These are phyloP conservation scores for Madurella fahalii DNA, from an alignment of 2,329 filamentous ascomycete genomes.

Conservation along the genomic window DNA sequence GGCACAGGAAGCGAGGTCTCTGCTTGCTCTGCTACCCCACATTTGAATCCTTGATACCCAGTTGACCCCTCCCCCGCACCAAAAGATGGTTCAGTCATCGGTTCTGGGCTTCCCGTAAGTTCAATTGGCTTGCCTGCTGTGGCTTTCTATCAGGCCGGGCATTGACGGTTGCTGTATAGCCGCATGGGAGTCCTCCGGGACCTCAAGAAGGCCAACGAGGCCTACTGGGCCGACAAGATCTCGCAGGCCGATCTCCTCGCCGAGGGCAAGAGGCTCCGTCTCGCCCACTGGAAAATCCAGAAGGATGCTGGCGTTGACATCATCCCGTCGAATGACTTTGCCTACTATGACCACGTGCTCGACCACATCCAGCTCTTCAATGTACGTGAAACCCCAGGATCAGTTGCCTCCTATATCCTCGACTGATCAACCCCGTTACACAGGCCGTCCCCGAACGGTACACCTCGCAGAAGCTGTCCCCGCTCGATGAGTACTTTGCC, in stretches of 20 bases:
- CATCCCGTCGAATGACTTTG: constrained; percentile 99
- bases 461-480: constrained; percentile 80
- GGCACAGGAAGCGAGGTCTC: constrained; percentile 18
- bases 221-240: constrained; percentile 94
- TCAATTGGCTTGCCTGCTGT: constrained; percentile 32
- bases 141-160: constrained; percentile 49
- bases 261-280: constrained; percentile 94
- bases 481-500: constrained; percentile 96
- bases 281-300: constrained; percentile 99
- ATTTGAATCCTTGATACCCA: constrained; percentile 15
- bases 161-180: constrained; percentile 45
- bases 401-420: constrained; percentile 15
- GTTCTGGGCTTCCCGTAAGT: constrained; percentile 84
- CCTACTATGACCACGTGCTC: constrained; percentile 96
- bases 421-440: constrained; percentile 10
- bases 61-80: constrained; percentile 16
- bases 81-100: constrained; percentile 60
- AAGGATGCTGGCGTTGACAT: constrained; percentile 95
- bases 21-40: constrained; percentile 13
- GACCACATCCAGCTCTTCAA: constrained; percentile 98
- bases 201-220: constrained; percentile 99
- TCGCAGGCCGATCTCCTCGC: constrained; percentile 84
- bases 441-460: constrained; percentile 91
- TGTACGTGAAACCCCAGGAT: constrained; percentile 50
- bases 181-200: constrained; percentile 98